phyloP scores from a whole-genome alignment of 2,329 filamentous ascomycete genomes.

The Endocalyx cinctus region DNA sequence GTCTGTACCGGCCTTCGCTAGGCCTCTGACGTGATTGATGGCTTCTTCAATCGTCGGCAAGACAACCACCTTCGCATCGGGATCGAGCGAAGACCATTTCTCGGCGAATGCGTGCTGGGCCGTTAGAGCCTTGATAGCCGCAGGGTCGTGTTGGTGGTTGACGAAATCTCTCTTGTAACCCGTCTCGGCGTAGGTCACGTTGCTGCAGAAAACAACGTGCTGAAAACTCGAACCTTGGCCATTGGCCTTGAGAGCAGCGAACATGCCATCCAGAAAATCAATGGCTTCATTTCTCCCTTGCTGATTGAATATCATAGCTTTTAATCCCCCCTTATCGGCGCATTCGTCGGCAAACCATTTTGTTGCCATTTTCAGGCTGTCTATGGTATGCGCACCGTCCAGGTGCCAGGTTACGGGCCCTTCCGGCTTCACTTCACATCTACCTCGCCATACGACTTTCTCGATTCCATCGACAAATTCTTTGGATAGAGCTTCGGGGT shows the following conservation, averaged over 20 bases:
- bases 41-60: slow-evolving; percentile 53
- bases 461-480: slow-evolving; percentile 72
- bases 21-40: slow-evolving; percentile 39
- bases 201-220: slow-evolving; percentile 79
- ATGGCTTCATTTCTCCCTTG: slow-evolving; percentile 53
- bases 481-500: slow-evolving; percentile 41
- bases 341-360: slow-evolving; percentile 69
- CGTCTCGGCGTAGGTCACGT: slow-evolving; percentile 52
- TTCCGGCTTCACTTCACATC: slow-evolving; percentile 62
- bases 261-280: slow-evolving; percentile 47
- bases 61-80: slow-evolving; percentile 39
- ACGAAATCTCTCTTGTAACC: slow-evolving; percentile 55
- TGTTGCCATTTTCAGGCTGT: slow-evolving; percentile 78
- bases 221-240: slow-evolving; percentile 48
- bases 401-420: slow-evolving; percentile 72
- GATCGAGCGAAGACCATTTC: slow-evolving; percentile 45
- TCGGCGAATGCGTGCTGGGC: slow-evolving; percentile 50
- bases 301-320: slow-evolving; percentile 84
- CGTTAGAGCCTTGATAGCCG: slow-evolving; percentile 46
- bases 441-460: slow-evolving; percentile 69
- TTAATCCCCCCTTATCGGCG: slow-evolving; percentile 19
- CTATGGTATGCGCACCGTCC: slow-evolving; percentile 88
- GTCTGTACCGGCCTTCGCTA: slow-evolving; percentile 24
- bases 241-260: slow-evolving; percentile 29
- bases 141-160: slow-evolving; percentile 49